These are phyloP conservation scores for Backusella circina DNA, from an alignment of 192 early-diverging fungal species.

Conservation along the genomic window DNA sequence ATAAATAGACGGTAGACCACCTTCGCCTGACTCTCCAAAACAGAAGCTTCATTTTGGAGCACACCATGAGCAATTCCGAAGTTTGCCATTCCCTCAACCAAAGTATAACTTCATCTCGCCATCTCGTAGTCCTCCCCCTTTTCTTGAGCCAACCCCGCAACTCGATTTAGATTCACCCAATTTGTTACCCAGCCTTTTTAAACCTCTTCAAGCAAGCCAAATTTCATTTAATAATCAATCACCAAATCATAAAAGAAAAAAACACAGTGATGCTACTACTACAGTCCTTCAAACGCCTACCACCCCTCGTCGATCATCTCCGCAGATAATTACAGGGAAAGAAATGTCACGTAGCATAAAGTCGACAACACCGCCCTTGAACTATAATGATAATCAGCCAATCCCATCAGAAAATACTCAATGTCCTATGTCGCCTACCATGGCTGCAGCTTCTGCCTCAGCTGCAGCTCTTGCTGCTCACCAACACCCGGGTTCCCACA, in stretches of 20 bases:
- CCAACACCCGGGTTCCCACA: not conserved
- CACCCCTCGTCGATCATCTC: not conserved
- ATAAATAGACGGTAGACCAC: slow-evolving; percentile 12
- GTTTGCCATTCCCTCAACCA: not conserved
- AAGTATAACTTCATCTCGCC: slow-evolving; percentile 10
- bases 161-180: slow-evolving; percentile 8
- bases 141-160: slow-evolving; percentile 3
- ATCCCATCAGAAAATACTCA: not conserved
- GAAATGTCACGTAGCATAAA: not conserved
- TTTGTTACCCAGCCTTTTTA: slow-evolving; percentile 1
- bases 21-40: slow-evolving; percentile 12
- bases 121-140: not conserved
- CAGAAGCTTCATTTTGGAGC: not conserved
- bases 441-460: slow-evolving; percentile 26
- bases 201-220: not conserved
- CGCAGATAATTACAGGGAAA: not conserved
- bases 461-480: slow-evolving; percentile 13
- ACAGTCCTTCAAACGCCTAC: not conserved
- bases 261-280: not conserved
- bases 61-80: not conserved
- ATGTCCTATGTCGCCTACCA: slow-evolving; percentile 2
- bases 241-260: not conserved
- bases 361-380: not conserved
- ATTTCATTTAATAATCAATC: not conserved
- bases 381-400: not conserved